These are phyloP conservation scores for Collybia mongolica DNA, from an alignment of 768 basidiomycete species.

Conservation along the genomic window DNA sequence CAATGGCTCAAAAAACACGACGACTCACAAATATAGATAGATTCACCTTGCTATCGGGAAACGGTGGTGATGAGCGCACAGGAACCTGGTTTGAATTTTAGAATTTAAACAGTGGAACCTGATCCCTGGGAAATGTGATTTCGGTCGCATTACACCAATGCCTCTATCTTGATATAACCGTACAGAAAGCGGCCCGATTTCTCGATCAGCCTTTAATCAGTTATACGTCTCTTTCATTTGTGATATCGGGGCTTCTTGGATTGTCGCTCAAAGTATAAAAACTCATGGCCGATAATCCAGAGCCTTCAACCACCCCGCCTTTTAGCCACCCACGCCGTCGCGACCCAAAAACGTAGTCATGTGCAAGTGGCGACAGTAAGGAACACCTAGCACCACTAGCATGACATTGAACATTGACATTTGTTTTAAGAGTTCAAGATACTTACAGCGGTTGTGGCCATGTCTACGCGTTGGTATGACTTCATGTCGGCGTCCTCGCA, in stretches of 20 bases:
- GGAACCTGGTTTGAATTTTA: slow-evolving; percentile 15
- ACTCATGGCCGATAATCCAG: not conserved
- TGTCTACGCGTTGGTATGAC: slow-evolving; percentile 48
- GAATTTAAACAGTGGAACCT: slow-evolving; percentile 15
- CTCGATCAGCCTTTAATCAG: slow-evolving; percentile 9
- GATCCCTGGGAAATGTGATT: slow-evolving; percentile 8
- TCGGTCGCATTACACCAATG: slow-evolving; percentile 2
- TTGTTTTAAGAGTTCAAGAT: slow-evolving; percentile 56
- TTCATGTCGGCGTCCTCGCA: not conserved
- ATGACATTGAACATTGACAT: slow-evolving; percentile 13
- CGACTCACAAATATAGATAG: no score
- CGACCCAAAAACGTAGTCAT: slow-evolving; percentile 33
- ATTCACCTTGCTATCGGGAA: no score
- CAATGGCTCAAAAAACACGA: no score
- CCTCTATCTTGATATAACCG: slow-evolving; percentile 9
- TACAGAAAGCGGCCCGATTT: slow-evolving; percentile 8
- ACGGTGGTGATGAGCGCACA: no score
- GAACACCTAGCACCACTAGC: slow-evolving; percentile 5
- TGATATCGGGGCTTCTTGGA: slow-evolving; percentile 11
- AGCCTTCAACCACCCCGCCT: not conserved
- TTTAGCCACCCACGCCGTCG: not conserved
- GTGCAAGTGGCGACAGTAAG: slow-evolving; percentile 76
- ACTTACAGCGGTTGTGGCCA: slow-evolving; percentile 60
- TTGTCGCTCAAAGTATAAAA: slow-evolving; percentile 3
- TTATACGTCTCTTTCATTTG: slow-evolving; percentile 6